Evolutionary conservation across 2,329 filamentous ascomycete species (phyloP), one percentile per base, ranked within the genome.

Genomic region (Diaporthe eres): DNA sequence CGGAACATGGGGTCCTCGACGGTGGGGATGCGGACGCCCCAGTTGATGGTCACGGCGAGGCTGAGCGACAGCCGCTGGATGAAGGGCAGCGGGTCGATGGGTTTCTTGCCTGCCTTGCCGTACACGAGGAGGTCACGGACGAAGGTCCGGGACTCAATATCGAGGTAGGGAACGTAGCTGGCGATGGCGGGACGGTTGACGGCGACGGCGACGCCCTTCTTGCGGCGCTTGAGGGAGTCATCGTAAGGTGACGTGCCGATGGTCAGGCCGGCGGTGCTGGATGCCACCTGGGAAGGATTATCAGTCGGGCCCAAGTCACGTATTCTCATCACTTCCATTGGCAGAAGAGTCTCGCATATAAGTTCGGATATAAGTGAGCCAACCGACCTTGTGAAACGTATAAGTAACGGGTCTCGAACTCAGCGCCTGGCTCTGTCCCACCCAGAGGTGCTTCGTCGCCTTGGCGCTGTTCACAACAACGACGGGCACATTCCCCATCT

Each of bases 191-290:
- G 91, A 7, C 90, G 87, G 81, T 94, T 94, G 60, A 94, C 85
- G 0, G 92, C 92, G 0, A 91, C 92, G 0, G 91, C 92, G 0
- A 92, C 91, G 4, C 91, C 91, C 85, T 93, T 93, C 55, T 92
- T 87, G 9, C 92, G 86, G 15, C 88, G 86, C 81, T 93, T 93
- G 83, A 90, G 92, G 22, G 90, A 92, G 71, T 93, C 92, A 78
- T 93, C 91, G 91, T 92, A 93, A 0, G 92, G 92, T 0, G 90
- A 92, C 1, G 92, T 93, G 2, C 92, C 92, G 72, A 94, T 92
- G 19, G 81, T 82, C 0, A 81, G 82, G 9, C 82, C 81, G 3
- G 81, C 77, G 1, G 78, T 79, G 42, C 80, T 82, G 88, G 93
- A 75, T 4, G 75, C 75, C 4, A 76, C 75, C 75, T 76, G 13